Conservation (phyloP, 768 basidiomycete genomes). For the Boletus eberwhitei region DNA sequence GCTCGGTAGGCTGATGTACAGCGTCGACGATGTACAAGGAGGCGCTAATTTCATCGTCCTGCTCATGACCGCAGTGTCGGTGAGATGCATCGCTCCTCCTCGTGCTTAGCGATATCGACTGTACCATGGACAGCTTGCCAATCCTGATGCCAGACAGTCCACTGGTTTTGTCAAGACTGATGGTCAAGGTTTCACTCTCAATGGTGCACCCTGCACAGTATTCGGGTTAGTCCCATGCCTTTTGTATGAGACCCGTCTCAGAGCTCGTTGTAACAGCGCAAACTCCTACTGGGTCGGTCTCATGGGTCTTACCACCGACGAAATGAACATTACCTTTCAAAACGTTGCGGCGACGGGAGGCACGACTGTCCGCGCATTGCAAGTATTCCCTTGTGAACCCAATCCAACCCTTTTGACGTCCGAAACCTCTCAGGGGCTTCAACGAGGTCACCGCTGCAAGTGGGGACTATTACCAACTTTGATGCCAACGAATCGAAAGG, state of each 20-base stretch:
- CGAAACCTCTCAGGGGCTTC: slow-evolving; percentile 46
- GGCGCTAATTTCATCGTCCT: slow-evolving; percentile 1
- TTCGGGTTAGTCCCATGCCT: slow-evolving; percentile 42
- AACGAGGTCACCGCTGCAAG: slow-evolving; percentile 50
- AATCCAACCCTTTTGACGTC: not conserved
- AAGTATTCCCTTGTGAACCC: not conserved
- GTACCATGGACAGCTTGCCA: slow-evolving; percentile 4
- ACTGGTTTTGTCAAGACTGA: slow-evolving; percentile 43
- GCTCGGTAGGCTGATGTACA: slow-evolving; percentile 68
- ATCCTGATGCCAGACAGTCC: slow-evolving; percentile 5
- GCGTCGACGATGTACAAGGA: slow-evolving; percentile 77
- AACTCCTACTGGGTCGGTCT: slow-evolving; percentile 63
- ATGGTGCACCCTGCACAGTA: slow-evolving; percentile 47
- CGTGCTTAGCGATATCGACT: not conserved
- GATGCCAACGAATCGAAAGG: too few relatives aligned
- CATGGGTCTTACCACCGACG: slow-evolving; percentile 40
- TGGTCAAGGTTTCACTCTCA: slow-evolving; percentile 51
- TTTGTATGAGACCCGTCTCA: not conserved
- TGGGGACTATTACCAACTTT: slow-evolving; percentile 53
- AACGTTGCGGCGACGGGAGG: slow-evolving; percentile 50
- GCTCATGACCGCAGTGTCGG: slow-evolving; percentile 10
- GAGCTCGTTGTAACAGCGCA: slow-evolving; percentile 26
- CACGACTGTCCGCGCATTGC: slow-evolving; percentile 55
- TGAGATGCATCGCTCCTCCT: not conserved
- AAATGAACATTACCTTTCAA: slow-evolving; percentile 50